Evolutionary conservation across 768 basidiomycete species (phyloP).

Genomic region (Serendipita indica): DNA sequence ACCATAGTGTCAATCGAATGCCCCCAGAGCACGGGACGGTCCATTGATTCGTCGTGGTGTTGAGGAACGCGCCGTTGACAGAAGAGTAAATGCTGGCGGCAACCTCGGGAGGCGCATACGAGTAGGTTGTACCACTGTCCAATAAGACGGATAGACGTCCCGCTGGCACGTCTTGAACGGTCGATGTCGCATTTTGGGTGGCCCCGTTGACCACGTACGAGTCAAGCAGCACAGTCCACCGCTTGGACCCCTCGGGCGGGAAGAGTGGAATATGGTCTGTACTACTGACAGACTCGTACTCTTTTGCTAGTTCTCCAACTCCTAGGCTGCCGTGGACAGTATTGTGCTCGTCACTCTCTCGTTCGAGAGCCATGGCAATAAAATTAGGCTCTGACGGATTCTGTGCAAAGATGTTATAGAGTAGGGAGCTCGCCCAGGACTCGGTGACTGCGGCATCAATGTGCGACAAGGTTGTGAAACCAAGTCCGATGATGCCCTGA

Average conservation of each 20-base stretch:
- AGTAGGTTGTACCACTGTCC: slow-evolving; percentile 72
- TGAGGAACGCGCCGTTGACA: slow-evolving; percentile 47
- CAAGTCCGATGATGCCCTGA: slow-evolving; percentile 57
- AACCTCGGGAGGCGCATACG: slow-evolving; percentile 57
- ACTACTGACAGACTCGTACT: slow-evolving; percentile 44
- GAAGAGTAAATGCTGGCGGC: slow-evolving; percentile 55
- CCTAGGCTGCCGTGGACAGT: slow-evolving; percentile 55
- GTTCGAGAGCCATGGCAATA: slow-evolving; percentile 60
- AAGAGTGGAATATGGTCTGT: slow-evolving; percentile 54
- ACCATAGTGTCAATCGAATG: slow-evolving; percentile 65
- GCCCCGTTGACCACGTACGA: slow-evolving; percentile 46
- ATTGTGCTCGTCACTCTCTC: slow-evolving; percentile 36
- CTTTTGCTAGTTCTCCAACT: slow-evolving; percentile 59
- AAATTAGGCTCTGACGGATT: slow-evolving; percentile 64
- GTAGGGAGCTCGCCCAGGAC: slow-evolving; percentile 45
- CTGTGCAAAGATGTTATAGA: slow-evolving; percentile 60
- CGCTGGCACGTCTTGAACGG: slow-evolving; percentile 40
- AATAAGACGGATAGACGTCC: slow-evolving; percentile 62
- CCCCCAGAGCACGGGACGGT: slow-evolving; percentile 57
- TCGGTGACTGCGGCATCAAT: slow-evolving; percentile 46
- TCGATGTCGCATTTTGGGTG: slow-evolving; percentile 37
- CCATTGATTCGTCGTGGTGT: slow-evolving; percentile 45
- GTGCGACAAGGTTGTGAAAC: slow-evolving; percentile 61
- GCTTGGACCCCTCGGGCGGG: slow-evolving; percentile 44
- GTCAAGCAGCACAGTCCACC: slow-evolving; percentile 70